phyloP scores from a whole-genome alignment of 768 basidiomycete genomes.

The Lyophyllum atratum region DNA sequence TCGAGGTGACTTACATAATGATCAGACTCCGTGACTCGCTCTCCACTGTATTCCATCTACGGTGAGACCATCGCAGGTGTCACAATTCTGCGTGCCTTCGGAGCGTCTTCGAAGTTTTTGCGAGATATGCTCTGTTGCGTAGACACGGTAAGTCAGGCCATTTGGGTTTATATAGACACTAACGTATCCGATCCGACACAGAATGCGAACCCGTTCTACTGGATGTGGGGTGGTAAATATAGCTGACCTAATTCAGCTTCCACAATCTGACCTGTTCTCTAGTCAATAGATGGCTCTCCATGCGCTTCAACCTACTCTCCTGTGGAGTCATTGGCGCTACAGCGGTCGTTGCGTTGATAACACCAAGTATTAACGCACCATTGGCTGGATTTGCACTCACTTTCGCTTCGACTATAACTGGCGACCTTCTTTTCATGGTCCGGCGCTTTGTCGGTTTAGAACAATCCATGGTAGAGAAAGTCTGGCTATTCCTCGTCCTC shows the following conservation, averaged over 20 bases:
- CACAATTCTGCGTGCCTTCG: slow-evolving; percentile 74
- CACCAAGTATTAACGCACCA: slow-evolving; percentile 75
- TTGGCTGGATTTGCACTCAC: slow-evolving; percentile 86
- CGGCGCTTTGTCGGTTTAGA: slow-evolving; percentile 84
- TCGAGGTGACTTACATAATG: slow-evolving; percentile 3
- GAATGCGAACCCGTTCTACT: slow-evolving; percentile 77
- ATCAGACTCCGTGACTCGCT: slow-evolving; percentile 38
- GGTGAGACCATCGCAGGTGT: slow-evolving; percentile 47
- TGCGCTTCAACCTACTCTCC: slow-evolving; percentile 84
- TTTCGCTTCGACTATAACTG: slow-evolving; percentile 77
- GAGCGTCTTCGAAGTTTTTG: slow-evolving; percentile 84
- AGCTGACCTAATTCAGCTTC: background rate
- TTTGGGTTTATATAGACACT: background rate
- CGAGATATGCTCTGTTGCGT: slow-evolving; percentile 82
- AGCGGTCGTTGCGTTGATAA: slow-evolving; percentile 63
- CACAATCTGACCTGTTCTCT: background rate
- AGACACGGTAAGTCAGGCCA: slow-evolving; percentile 60
- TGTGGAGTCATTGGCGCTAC: slow-evolving; percentile 72
- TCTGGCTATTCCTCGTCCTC: background rate
- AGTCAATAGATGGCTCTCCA: slow-evolving; percentile 92
- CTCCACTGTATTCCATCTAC: slow-evolving; percentile 45
- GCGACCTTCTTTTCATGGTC: slow-evolving; percentile 70
- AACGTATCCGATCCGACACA: slow-evolving; percentile 15
- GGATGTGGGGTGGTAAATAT: slow-evolving; percentile 83
- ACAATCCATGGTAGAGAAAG: slow-evolving; percentile 77